Evolutionary conservation across 345 rosid species (phyloP), one percentile per base, ranked within the genome.

Genomic region (Eutrema japonicum): DNA sequence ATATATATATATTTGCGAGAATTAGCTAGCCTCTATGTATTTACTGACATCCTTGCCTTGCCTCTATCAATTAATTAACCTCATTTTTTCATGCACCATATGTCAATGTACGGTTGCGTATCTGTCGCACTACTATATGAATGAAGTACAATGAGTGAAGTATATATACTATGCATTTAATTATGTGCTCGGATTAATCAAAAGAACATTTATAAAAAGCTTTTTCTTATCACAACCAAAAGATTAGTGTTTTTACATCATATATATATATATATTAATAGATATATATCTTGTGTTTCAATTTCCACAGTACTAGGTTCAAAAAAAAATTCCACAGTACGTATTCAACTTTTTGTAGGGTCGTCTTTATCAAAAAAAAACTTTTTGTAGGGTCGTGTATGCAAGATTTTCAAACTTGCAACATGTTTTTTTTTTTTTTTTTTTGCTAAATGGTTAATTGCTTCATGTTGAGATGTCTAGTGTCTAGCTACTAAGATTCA

Each of bases 11-110:
- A 22, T 22, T 22, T 22, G 26, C 26, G 26, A 22, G 26, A 22
- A 22, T 22, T 22, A 22, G 26, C 26, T 22, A 22, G 26, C 26
- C 26, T 22, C 26, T 22, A 22, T 22, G 13, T 32, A 30, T 16
- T 43, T 70, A 46, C 48, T 16, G 58, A 9, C n/a, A 22, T 48
- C 29, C 38, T 50, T 50, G 50, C 29, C 38, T 50, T 50, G 50
- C 40, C 49, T n/a, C 37, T n/a, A 50, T 29, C n/a, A 8, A 8
- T 38, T 26, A 22, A 38, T 7, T 37, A 7, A 5, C 33, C 3
- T 50, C 12, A 4, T 16, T 22, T 16, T 10, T 2, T 3, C 4
- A 41, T 41, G 45, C 10, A 3, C 54, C 30, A 37, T 18, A 18
- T 10, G 30, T 37, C 30, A 57, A 4, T 57, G 14, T 57, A 57